Base-by-base conservation (phyloP, 116 monocot species). In the Trichopus zeylanicus region DNA sequence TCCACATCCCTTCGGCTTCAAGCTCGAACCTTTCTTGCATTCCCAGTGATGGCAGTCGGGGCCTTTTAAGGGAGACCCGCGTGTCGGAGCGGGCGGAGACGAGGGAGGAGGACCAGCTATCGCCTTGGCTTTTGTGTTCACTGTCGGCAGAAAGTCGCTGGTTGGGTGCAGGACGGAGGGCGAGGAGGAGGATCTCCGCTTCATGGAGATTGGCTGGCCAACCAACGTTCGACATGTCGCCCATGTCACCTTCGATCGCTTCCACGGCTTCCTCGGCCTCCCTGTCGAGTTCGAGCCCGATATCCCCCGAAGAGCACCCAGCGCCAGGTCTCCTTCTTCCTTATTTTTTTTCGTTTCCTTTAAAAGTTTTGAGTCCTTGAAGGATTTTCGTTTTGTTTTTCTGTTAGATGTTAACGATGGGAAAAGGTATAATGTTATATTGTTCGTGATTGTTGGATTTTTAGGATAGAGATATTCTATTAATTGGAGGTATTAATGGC, bases 281-380 rank as follows among this genome's bases (percentile, higher is more conserved):
- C 86, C 86, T 5, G 71, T 68, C 9, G 86, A 86, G 74, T 78
- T 86, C 34, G 77, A 81, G 77, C 86, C 86, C 3, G 86, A 81
- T 46, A 77, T 80, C 11, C 67, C 76, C 37, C 65, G 71, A 25
- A 58, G 72, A 25, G 78, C 71, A 8, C 86, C 81, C 32, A 86
- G 86, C 39, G 86, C 86, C 54, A 85, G 85, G 85, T 85, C 66
- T 31, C 5, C 19, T 53, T 46, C 55, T 46, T 20, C 31, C 30
- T n/a, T n/a, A n/a, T n/a, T n/a, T 4, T 31, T 21, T 5, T 5
- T 24, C 6, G 3, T 15, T 51, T 51, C 12, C 24, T 12, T 23
- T 2, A 32, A 31, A 56, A n/a, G n/a, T 5, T 16, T 31, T 56
- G n/a, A 18, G 42, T n/a, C n/a, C n/a, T 42, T 42, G 16, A 42